Evolutionary conservation across 345 rosid genomes (phyloP).

Genomic region (Camelina laxa): DNA sequence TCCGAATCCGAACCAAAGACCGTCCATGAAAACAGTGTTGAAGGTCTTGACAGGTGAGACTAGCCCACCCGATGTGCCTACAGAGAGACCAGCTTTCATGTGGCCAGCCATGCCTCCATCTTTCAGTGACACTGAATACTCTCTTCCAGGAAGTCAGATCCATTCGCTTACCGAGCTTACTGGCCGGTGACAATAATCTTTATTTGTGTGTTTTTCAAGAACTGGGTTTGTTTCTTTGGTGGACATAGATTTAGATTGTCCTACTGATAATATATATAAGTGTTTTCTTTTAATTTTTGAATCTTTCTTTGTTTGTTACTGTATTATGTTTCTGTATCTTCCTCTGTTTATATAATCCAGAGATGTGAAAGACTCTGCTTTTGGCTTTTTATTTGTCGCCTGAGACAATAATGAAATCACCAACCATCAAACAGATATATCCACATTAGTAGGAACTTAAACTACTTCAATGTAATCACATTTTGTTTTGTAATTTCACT

Average conservation of each 20-base stretch:
- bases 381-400: neutral
- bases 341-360: neutral
- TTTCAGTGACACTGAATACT: constrained; percentile 49
- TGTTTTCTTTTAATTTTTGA: neutral
- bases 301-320: neutral
- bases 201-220: constrained; percentile 12
- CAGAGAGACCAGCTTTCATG: constrained; percentile 69
- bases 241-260: neutral
- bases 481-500: too few relatives aligned
- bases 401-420: neutral
- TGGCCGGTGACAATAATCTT: constrained; percentile 46
- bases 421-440: neutral
- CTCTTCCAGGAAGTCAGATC: constrained; percentile 46
- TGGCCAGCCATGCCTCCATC: constrained; percentile 78
- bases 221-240: neutral
- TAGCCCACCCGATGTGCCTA: constrained; percentile 54
- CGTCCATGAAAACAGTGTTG: constrained; percentile 61
- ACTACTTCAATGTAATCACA: neutral
- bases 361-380: neutral
- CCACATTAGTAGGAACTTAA: neutral
- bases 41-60: constrained; percentile 72
- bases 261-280: neutral
- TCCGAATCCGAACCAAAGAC: constrained; percentile 75
- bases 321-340: neutral
- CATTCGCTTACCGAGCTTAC: constrained; percentile 48